These are phyloP conservation scores for Coix lacrymajobi DNA, from an alignment of 176 grass and related monocot genomes.

Conservation along the genomic window DNA sequence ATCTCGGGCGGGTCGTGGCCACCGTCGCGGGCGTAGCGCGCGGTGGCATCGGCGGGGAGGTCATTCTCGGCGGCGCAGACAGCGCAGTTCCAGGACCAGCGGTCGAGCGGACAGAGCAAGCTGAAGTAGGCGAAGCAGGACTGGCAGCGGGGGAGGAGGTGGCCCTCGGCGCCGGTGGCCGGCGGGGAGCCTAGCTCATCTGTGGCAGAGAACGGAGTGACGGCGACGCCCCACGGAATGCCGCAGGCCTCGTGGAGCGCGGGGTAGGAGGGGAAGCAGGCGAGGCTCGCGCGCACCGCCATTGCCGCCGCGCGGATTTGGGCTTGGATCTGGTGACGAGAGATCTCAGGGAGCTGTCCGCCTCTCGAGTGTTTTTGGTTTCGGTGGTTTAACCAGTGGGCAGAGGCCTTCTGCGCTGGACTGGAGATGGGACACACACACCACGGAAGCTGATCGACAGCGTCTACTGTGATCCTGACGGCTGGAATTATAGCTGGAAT, in stretches of 20 bases:
- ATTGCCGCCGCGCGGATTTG: conserved; percentile 31
- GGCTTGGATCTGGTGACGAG: conserved; percentile 29
- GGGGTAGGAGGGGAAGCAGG: conserved; percentile 60
- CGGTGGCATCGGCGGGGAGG: conserved; percentile 37
- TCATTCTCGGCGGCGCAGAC: conserved; percentile 69
- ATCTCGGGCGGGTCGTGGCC: conserved; percentile 65
- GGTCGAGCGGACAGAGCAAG: conserved; percentile 56
- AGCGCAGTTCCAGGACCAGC: conserved; percentile 81
- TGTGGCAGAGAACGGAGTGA: conserved; percentile 64
- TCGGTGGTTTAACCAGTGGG: background rate
- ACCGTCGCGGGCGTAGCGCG: conserved; percentile 43
- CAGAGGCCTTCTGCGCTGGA: background rate
- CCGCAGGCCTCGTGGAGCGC: conserved; percentile 47
- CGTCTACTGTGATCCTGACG: background rate
- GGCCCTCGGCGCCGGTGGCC: conserved; percentile 41
- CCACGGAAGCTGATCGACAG: background rate
- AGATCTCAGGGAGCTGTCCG: conserved; percentile 6
- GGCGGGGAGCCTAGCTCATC: conserved; percentile 59
- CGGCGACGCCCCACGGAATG: conserved; percentile 75
- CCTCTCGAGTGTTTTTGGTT: background rate
- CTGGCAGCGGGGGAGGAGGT: conserved; percentile 75
- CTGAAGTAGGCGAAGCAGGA: conserved; percentile 87
- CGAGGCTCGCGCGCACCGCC: conserved; percentile 70
- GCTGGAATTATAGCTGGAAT: background rate
- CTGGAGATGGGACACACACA: background rate